phyloP scores from a whole-genome alignment of 1,284 basidiomycete species.

The Cystobasidium slooffiae region DNA sequence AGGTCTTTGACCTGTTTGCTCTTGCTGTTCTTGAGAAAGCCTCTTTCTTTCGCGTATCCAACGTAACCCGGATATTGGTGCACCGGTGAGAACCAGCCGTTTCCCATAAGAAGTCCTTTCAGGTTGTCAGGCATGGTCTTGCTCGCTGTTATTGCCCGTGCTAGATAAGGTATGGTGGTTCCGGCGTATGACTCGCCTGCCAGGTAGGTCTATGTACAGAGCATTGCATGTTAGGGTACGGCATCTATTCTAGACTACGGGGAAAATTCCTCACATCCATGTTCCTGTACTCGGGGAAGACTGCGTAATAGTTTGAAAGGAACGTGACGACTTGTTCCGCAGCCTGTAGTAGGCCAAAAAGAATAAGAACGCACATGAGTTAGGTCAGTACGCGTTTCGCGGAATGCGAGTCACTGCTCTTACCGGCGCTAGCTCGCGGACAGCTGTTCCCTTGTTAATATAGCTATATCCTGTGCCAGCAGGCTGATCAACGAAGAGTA shows the following conservation, averaged over 20 bases:
- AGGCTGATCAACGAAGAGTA: constrained; percentile 95
- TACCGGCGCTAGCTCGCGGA: constrained; percentile 68
- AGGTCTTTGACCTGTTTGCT: constrained; percentile 70
- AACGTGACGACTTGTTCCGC: constrained; percentile 73
- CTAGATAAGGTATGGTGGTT: constrained; percentile 95
- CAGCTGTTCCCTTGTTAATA: constrained; percentile 79
- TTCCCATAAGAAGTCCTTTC: constrained; percentile 87
- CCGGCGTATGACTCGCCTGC: constrained; percentile 94
- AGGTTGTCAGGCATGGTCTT: constrained; percentile 61
- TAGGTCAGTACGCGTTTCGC: background rate
- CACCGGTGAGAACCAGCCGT: constrained; percentile 90
- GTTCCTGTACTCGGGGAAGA: constrained; percentile 84
- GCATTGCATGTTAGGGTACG: background rate
- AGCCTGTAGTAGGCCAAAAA: no score
- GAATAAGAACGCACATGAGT: constrained; percentile 47
- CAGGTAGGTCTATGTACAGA: constrained; percentile 73
- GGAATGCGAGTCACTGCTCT: background rate
- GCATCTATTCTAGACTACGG: no score
- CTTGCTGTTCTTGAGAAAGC: constrained; percentile 70
- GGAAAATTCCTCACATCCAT: no score
- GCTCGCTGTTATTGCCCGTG: constrained; percentile 60
- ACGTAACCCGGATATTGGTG: constrained; percentile 88
- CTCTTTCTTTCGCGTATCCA: constrained; percentile 81
- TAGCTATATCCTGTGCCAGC: constrained; percentile 94
- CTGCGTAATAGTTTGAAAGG: constrained; percentile 79